Evolutionary conservation across 2,329 filamentous ascomycete genomes (phyloP).

Genomic region (Xenoacremonium recifei): DNA sequence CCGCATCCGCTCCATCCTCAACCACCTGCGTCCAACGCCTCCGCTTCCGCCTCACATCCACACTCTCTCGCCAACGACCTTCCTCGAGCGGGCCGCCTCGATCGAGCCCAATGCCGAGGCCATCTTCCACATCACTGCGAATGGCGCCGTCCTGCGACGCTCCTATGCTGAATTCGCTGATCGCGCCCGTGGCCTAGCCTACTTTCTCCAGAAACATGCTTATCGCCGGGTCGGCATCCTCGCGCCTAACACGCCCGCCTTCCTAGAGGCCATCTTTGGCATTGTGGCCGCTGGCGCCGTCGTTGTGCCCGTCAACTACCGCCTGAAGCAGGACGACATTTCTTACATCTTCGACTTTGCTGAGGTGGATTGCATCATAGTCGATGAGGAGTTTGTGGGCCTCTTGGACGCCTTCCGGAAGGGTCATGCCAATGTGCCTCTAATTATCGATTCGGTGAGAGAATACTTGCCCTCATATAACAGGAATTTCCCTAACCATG

Average conservation of each 20-base stretch:
- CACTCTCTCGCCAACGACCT: slow-evolving; percentile 82
- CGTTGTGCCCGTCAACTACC: slow-evolving; percentile 64
- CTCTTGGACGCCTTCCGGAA: slow-evolving; percentile 67
- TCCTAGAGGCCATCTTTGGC: slow-evolving; percentile 86
- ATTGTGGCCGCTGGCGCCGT: slow-evolving; percentile 79
- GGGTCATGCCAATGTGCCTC: slow-evolving; percentile 59
- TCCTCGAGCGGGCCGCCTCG: slow-evolving; percentile 78
- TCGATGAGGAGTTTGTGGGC: slow-evolving; percentile 74
- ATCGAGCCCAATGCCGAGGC: slow-evolving; percentile 87
- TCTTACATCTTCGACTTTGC: slow-evolving; percentile 86
- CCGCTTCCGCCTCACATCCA: slow-evolving; percentile 62
- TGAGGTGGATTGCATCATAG: slow-evolving; percentile 83
- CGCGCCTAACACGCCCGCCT: slow-evolving; percentile 90
- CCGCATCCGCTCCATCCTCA: slow-evolving; percentile 58
- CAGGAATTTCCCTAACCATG: slow-evolving; percentile 8
- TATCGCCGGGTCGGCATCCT: slow-evolving; percentile 81
- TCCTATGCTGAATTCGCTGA: slow-evolving; percentile 82
- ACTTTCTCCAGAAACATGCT: slow-evolving; percentile 74
- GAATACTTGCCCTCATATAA: background rate
- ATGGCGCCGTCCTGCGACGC: slow-evolving; percentile 70
- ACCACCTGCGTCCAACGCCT: slow-evolving; percentile 43
- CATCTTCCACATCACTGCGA: slow-evolving; percentile 81
- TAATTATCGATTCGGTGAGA: slow-evolving; percentile 69
- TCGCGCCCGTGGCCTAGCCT: slow-evolving; percentile 82
- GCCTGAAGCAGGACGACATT: slow-evolving; percentile 80